Percentiles rank a stretch among this genome's conserved stretches.
Evolutionary conservation across 176 grass and related monocot genomes (phyloP).

Genomic region (Eremochloa ophiuroides): DNA sequence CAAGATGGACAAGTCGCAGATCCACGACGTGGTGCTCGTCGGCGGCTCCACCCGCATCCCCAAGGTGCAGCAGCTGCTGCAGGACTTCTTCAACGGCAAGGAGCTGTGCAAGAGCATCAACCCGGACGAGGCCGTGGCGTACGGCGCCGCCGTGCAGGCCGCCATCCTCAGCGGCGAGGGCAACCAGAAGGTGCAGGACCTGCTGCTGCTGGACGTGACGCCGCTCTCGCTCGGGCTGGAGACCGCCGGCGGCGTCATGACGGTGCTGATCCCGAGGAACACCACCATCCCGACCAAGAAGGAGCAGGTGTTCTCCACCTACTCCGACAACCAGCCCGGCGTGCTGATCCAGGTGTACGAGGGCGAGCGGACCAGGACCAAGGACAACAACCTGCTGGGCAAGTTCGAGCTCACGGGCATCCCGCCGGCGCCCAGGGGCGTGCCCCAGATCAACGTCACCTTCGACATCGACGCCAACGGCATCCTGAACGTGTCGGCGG

Average conservation of each 20-base stretch:
- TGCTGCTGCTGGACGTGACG: slow-evolving; percentile 72
- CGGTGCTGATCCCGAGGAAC: slow-evolving; percentile 63
- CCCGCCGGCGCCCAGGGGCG: slow-evolving; percentile 54
- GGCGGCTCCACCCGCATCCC: slow-evolving; percentile 81
- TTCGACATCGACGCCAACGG: slow-evolving; percentile 86
- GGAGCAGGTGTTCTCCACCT: slow-evolving; percentile 73
- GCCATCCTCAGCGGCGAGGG: slow-evolving; percentile 73
- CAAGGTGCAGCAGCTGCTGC: slow-evolving; percentile 73
- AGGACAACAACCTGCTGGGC: slow-evolving; percentile 73
- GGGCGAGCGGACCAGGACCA: slow-evolving; percentile 67
- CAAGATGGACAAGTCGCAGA: slow-evolving; percentile 59
- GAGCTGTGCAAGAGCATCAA: slow-evolving; percentile 93
- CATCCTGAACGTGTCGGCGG: slow-evolving; percentile 70
- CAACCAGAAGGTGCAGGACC: slow-evolving; percentile 63
- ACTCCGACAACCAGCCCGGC: slow-evolving; percentile 67
- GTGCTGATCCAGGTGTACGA: slow-evolving; percentile 83
- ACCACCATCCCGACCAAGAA: slow-evolving; percentile 83
- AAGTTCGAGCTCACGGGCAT: slow-evolving; percentile 81
- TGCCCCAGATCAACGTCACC: slow-evolving; percentile 69
- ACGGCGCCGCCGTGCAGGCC: slow-evolving; percentile 69
- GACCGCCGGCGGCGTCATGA: slow-evolving; percentile 66
- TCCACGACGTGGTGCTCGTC: slow-evolving; percentile 73
- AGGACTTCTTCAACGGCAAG: slow-evolving; percentile 80
- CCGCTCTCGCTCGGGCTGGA: slow-evolving; percentile 76
- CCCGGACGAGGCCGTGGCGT: slow-evolving; percentile 83